Base-by-base conservation (phyloP, 2,329 filamentous ascomycete genomes). In the Nemania sp. region DNA sequence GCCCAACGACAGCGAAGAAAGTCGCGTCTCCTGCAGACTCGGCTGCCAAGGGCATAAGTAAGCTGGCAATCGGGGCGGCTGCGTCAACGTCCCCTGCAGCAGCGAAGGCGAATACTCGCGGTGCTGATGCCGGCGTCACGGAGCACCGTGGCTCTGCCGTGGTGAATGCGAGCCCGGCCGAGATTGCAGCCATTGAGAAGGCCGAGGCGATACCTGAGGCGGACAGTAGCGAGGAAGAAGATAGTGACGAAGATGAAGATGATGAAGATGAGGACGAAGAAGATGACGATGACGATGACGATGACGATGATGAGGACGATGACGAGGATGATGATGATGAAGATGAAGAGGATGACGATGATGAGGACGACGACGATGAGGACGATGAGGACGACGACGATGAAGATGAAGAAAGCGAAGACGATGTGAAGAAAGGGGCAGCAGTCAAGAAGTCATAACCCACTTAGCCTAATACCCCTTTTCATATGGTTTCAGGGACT, bases 81-180 rank as follows among this genome's bases (percentile, higher is more conserved):
- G 43, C 6, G 24, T 60, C 2, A 72, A 72, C 4, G 69, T 80
- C 76, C 1, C 76, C 77, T 1, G 77, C 73, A 6, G 71, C 72
- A 8, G 70, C 72, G 6, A 72, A 74, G n/a, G 78, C 75, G 77
- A 75, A 72, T 12, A 58, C 14, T 9, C 23, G 31, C 5, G 41
- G 52, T 17, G n/a, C 40, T 1, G 43, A 17, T 17, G 41, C 15
- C 14, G 28, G 55, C 5, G 19, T 57, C 15, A 49, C 60, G 49
- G 51, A 68, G 41, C 57, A 65, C 36, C 58, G 55, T 15, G 74
- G 73, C 2, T 66, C 72, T 2, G 52, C 60, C 4, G 62, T 75
- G 12, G 64, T 60, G 17, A 63, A 59, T 5, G 72, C 67, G n/a
- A 69, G 70, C 11, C 46, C 68, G 8, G 73, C 72, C 43, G 70